These are phyloP conservation scores for Amaranthus tricolor DNA, from an alignment of 179 eudicot genomes.

Conservation along the genomic window DNA sequence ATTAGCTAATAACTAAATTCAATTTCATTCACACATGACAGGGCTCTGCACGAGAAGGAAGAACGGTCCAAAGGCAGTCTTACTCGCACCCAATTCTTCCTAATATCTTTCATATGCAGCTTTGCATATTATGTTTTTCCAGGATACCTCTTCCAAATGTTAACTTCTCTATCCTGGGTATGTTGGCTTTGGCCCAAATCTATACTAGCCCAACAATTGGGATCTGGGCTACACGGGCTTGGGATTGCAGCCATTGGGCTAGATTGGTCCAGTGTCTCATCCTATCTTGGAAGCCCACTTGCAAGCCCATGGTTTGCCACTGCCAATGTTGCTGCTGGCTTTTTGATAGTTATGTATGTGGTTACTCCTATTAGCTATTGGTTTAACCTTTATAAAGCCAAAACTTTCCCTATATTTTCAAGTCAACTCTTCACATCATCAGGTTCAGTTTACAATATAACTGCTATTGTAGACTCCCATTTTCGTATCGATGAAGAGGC, in stretches of 20 bases:
- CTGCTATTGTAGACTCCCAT: slow-evolving; percentile 64
- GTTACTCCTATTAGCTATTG: slow-evolving; percentile 75
- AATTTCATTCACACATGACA: slow-evolving; percentile 22
- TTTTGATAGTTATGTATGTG: slow-evolving; percentile 71
- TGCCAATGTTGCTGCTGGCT: slow-evolving; percentile 89
- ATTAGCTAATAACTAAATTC: neutral
- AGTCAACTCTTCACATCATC: slow-evolving; percentile 45
- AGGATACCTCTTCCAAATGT: slow-evolving; percentile 80
- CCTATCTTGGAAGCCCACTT: slow-evolving; percentile 93
- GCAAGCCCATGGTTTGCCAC: slow-evolving; percentile 99
- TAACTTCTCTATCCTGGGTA: slow-evolving; percentile 88
- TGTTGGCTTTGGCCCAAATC: slow-evolving; percentile 85
- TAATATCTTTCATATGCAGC: slow-evolving; percentile 80
- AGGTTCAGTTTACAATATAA: slow-evolving; percentile 67
- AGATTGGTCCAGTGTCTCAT: slow-evolving; percentile 85
- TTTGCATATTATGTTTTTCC: slow-evolving; percentile 86
- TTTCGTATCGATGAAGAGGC: slow-evolving; percentile 67
- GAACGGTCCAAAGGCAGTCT: slow-evolving; percentile 71
- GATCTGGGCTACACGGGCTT: slow-evolving; percentile 82
- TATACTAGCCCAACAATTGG: slow-evolving; percentile 78
- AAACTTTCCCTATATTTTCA: slow-evolving; percentile 83
- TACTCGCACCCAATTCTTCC: slow-evolving; percentile 74
- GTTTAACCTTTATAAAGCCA: slow-evolving; percentile 74
- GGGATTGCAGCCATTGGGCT: slow-evolving; percentile 74
- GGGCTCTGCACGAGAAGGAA: slow-evolving; percentile 96